Percentiles rank a stretch among this genome's conserved stretches.
Conservation (phyloP, 805 yeast species). For the Helenozyma baotianmanensis region DNA sequence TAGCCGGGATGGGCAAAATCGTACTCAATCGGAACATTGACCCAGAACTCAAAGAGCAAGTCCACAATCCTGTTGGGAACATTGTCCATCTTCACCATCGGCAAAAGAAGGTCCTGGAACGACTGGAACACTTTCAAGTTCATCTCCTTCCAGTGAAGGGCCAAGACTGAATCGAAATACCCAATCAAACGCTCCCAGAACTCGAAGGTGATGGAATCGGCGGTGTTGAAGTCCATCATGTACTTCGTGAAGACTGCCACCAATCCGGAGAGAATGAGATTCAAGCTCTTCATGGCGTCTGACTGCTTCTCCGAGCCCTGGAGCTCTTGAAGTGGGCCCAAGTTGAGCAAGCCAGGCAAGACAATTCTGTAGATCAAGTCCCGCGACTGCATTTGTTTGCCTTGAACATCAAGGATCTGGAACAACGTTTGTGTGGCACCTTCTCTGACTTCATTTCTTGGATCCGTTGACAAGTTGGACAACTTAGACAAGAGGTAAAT, state of each 20-base stretch:
- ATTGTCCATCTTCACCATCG: slow-evolving; percentile 17
- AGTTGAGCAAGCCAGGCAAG: slow-evolving; percentile 47
- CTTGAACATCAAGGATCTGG: slow-evolving; percentile 45
- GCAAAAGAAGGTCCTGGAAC: slow-evolving; percentile 43
- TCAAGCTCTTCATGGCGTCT: slow-evolving; percentile 59
- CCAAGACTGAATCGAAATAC: slow-evolving; percentile 40
- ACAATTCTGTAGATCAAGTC: slow-evolving; percentile 59
- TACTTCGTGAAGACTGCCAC: slow-evolving; percentile 56
- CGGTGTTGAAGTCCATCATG: slow-evolving; percentile 32
- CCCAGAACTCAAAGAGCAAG: slow-evolving; percentile 50
- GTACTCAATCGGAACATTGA: slow-evolving; percentile 33
- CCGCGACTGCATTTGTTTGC: slow-evolving; percentile 54
- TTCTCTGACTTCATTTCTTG: slow-evolving; percentile 76
- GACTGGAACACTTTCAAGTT: slow-evolving; percentile 54
- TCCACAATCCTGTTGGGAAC: slow-evolving; percentile 23
- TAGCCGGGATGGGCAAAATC: slow-evolving; percentile 43
- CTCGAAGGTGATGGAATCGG: slow-evolving; percentile 12
- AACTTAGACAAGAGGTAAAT: slow-evolving; percentile 52
- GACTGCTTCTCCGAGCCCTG: slow-evolving; percentile 21
- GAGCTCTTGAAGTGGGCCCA: slow-evolving; percentile 1
- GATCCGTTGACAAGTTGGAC: slow-evolving; percentile 58
- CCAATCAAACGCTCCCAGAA: slow-evolving; percentile 57
- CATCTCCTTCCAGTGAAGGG: slow-evolving; percentile 45
- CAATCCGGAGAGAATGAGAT: slow-evolving; percentile 61
- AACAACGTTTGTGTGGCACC: slow-evolving; percentile 89